Conservation (phyloP, 2,329 filamentous ascomycete genomes). For the Basipetospora chlamydospora region DNA sequence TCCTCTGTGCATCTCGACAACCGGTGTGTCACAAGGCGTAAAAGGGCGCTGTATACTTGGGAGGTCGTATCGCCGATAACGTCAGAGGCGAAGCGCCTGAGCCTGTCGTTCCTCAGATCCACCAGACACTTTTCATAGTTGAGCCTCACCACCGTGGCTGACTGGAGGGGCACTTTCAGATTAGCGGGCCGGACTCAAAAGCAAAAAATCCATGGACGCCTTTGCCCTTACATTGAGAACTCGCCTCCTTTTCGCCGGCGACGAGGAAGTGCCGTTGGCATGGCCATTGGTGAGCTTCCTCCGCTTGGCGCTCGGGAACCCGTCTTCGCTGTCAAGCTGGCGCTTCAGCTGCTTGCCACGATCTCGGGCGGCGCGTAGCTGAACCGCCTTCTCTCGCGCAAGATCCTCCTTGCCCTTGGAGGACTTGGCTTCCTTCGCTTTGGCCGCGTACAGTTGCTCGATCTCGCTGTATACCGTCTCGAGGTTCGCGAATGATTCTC, state of each 20-base stretch:
- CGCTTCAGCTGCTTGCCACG: slow-evolving; percentile 37
- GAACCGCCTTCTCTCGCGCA: slow-evolving; percentile 37
- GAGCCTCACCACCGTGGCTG: slow-evolving; percentile 58
- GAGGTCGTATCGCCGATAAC: slow-evolving; percentile 60
- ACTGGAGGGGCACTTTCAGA: too few relatives aligned
- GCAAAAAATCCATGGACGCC: too few relatives aligned
- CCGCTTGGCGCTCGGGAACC: slow-evolving; percentile 30
- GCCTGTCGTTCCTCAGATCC: slow-evolving; percentile 62
- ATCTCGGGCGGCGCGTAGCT: slow-evolving; percentile 37
- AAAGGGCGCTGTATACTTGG: slow-evolving; percentile 60
- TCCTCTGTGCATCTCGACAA: slow-evolving; percentile 52
- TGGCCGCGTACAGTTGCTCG: slow-evolving; percentile 45
- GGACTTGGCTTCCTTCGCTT: slow-evolving; percentile 24
- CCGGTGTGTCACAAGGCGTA: slow-evolving; percentile 56
- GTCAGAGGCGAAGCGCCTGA: slow-evolving; percentile 58
- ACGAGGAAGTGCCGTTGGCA: slow-evolving; percentile 16
- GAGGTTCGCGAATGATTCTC: slow-evolving; percentile 42
- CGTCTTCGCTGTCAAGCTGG: slow-evolving; percentile 27
- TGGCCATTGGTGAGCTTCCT: slow-evolving; percentile 38
- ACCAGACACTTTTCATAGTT: slow-evolving; percentile 80
- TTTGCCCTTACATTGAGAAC: slow-evolving; percentile 37
- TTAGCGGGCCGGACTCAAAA: too few relatives aligned
- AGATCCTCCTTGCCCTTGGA: slow-evolving; percentile 53
- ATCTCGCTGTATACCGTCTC: slow-evolving; percentile 47
- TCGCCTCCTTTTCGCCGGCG: slow-evolving; percentile 23